Conservation (phyloP, 495 filamentous ascomycete species). For the Oleoguttula mirabilis region DNA sequence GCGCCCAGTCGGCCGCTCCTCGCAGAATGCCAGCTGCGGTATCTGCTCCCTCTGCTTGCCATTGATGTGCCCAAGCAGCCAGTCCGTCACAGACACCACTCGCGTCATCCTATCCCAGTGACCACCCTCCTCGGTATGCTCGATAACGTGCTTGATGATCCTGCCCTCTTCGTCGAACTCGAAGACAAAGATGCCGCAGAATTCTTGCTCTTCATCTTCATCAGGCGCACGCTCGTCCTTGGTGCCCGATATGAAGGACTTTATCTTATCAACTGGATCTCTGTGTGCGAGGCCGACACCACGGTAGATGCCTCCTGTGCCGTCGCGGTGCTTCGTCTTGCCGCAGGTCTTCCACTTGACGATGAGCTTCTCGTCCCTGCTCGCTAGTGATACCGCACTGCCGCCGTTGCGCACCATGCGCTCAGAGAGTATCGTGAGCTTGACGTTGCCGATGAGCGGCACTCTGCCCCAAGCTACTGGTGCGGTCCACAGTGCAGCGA, state of each 20-base stretch:
- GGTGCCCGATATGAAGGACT: conserved; percentile 33
- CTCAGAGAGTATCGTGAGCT: conserved; percentile 74
- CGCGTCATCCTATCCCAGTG: conserved; percentile 57
- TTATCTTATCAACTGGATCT: conserved; percentile 39
- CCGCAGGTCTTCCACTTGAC: conserved; percentile 71
- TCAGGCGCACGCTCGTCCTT: neutral
- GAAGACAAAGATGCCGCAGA: conserved; percentile 82
- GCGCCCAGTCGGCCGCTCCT: conserved; percentile 9
- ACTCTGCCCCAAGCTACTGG: conserved; percentile 91
- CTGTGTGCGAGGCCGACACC: conserved; percentile 28
- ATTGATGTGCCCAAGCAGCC: conserved; percentile 59
- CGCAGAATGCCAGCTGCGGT: conserved; percentile 30
- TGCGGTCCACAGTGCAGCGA: conserved; percentile 86
- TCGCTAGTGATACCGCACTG: conserved; percentile 18
- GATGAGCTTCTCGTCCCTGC: conserved; percentile 58
- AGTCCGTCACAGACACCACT: conserved; percentile 78
- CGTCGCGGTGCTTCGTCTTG: conserved; percentile 27
- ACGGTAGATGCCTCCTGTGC: conserved; percentile 32
- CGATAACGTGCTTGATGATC: conserved; percentile 77
- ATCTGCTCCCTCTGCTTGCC: conserved; percentile 35
- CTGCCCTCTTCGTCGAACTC: conserved; percentile 86
- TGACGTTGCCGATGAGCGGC: conserved; percentile 78
- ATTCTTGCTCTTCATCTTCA: conserved; percentile 41
- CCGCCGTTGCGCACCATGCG: conserved; percentile 57
- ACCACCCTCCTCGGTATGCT: conserved; percentile 71